phyloP scores from a whole-genome alignment of 495 filamentous ascomycete genomes.

The Penicillium cosmopolitanum region DNA sequence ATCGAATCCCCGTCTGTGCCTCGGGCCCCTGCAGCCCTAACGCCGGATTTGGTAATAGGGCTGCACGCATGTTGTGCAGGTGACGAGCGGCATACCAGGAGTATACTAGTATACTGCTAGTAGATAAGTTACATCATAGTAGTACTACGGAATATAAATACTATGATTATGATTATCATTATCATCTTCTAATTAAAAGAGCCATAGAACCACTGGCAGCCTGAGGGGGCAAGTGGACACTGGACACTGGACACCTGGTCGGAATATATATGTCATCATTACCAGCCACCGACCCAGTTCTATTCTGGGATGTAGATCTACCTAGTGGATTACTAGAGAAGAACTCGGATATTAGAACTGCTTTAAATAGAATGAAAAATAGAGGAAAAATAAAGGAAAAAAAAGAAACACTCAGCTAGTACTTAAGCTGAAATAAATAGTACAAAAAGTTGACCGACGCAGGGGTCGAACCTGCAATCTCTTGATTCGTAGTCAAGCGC shows the following conservation, averaged over 20 bases:
- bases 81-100: not conserved
- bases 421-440: too few relatives aligned
- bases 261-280: too few relatives aligned
- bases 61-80: constrained; percentile 8
- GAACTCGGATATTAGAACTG: too few relatives aligned
- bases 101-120: too few relatives aligned
- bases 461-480: constrained; percentile 57
- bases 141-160: not conserved
- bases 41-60: constrained; percentile 33
- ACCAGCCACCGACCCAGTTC: too few relatives aligned
- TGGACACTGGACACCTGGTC: not conserved
- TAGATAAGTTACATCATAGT: constrained; percentile 2
- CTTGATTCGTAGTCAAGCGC: constrained; percentile 75
- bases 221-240: too few relatives aligned
- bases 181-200: constrained; percentile 2
- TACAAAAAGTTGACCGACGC: constrained; percentile 44
- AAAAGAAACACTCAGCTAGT: not conserved
- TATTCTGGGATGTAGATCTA: too few relatives aligned
- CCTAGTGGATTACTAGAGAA: too few relatives aligned
- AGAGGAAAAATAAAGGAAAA: too few relatives aligned
- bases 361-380: too few relatives aligned
- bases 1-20: not conserved
- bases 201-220: too few relatives aligned
- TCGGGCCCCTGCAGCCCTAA: constrained; percentile 34
- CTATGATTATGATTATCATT: not conserved